Conservation (phyloP, 2,329 filamentous ascomycete genomes). For the Trichoderma arundinaceum region DNA sequence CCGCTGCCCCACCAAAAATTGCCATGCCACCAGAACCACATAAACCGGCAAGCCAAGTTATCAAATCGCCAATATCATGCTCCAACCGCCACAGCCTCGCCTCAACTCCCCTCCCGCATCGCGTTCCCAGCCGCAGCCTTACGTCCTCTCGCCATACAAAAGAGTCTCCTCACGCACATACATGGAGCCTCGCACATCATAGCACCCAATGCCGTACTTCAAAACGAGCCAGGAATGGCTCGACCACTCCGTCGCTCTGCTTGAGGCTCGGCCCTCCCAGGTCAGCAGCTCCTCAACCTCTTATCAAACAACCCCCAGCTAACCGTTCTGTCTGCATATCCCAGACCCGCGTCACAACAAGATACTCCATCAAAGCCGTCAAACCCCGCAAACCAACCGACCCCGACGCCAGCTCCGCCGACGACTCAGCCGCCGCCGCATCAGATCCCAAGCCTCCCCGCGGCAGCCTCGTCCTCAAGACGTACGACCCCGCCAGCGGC, state of each 20-base stretch:
- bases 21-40: neutral
- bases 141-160: neutral
- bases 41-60: neutral
- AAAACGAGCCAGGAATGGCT: slow-evolving; percentile 89
- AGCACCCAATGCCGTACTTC: slow-evolving; percentile 74
- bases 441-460: slow-evolving; percentile 56
- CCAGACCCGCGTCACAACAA: slow-evolving; percentile 89
- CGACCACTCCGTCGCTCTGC: slow-evolving; percentile 80
- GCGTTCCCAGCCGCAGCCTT: neutral
- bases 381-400: slow-evolving; percentile 35
- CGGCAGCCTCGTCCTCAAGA: slow-evolving; percentile 82
- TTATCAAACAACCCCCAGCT: neutral
- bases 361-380: slow-evolving; percentile 74
- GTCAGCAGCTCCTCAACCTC: slow-evolving; percentile 51
- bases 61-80: neutral
- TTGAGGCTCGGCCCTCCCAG: slow-evolving; percentile 83
- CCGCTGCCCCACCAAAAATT: neutral
- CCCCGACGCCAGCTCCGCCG: slow-evolving; percentile 35
- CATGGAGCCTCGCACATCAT: slow-evolving; percentile 22
- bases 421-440: slow-evolving; percentile 33
- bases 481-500: slow-evolving; percentile 82
- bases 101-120: slow-evolving; percentile 3
- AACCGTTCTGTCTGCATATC: neutral
- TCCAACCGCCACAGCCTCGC: slow-evolving; percentile 10
- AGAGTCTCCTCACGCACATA: neutral